Percentiles rank a stretch among this genome's conserved stretches.
phyloP scores from a whole-genome alignment of 2,329 filamentous ascomycete species.

The Drechmeria coniospora region DNA sequence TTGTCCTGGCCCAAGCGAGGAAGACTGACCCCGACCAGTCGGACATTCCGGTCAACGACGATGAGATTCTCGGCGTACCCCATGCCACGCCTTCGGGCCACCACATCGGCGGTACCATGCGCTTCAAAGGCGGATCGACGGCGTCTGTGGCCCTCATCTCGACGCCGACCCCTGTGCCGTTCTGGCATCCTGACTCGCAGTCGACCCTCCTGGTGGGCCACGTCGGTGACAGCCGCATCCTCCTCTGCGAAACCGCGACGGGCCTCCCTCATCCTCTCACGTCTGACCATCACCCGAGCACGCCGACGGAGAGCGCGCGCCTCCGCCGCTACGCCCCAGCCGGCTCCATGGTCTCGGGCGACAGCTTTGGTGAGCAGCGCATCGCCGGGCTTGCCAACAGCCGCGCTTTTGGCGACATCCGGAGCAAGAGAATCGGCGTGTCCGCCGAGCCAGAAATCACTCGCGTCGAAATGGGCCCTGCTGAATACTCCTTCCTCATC shows the following conservation, averaged over 20 bases:
- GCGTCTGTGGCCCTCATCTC: conserved; percentile 82
- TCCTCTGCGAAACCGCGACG: conserved; percentile 76
- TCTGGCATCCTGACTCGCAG: conserved; percentile 83
- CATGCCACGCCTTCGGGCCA: conserved; percentile 37
- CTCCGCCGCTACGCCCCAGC: conserved; percentile 68
- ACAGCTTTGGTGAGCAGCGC: conserved; percentile 94
- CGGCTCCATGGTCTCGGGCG: conserved; percentile 63
- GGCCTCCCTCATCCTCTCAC: conserved; percentile 71
- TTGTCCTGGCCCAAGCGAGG: conserved; percentile 73
- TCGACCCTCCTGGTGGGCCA: conserved; percentile 78
- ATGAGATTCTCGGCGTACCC: conserved; percentile 61
- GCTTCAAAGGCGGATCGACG: conserved; percentile 89
- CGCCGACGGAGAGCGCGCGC: conserved; percentile 67
- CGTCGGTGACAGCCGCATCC: conserved; percentile 81
- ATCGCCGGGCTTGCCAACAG: conserved; percentile 90
- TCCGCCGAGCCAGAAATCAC: conserved; percentile 84
- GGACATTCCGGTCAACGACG: conserved; percentile 68
- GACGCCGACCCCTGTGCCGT: conserved; percentile 79
- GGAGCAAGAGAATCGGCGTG: conserved; percentile 81
- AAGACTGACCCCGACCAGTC: conserved; percentile 63
- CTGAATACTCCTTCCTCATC: conserved; percentile 79
- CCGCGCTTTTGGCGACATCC: conserved; percentile 84
- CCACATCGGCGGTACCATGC: conserved; percentile 55
- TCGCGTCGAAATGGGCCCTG: conserved; percentile 62
- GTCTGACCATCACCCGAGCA: conserved; percentile 82